A percentile compares a stretch with the other conserved stretches of the same genome.
Conservation (phyloP, 768 basidiomycete species). For the Mycena kentingensis region DNA sequence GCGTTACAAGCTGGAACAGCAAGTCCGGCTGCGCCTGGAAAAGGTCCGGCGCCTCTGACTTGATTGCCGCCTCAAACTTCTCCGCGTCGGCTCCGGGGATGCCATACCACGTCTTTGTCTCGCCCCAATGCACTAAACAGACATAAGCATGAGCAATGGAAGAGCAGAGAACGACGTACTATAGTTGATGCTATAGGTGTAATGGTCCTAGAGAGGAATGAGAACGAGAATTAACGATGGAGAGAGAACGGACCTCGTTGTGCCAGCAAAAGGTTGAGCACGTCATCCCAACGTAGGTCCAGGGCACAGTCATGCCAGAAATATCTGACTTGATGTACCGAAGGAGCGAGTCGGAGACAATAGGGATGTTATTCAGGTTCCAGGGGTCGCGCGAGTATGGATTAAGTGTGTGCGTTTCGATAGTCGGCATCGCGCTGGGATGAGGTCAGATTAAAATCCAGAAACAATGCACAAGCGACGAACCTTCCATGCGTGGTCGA, state of each 20-base stretch:
- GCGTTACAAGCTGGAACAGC: slow-evolving; percentile 94
- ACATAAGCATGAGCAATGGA: no score
- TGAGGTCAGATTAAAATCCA: no score
- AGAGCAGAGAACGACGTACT: slow-evolving; percentile 53
- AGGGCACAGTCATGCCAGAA: slow-evolving; percentile 98
- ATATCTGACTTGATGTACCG: slow-evolving; percentile 99
- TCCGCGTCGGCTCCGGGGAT: slow-evolving; percentile 95
- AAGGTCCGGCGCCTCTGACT: slow-evolving; percentile 92
- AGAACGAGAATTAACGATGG: slow-evolving; percentile 7
- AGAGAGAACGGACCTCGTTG: slow-evolving; percentile 79
- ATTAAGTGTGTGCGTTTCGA: slow-evolving; percentile 90
- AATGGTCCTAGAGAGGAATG: slow-evolving; percentile 73
- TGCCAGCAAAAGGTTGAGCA: slow-evolving; percentile 99
- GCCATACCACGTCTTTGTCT: slow-evolving; percentile 99
- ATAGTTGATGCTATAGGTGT: slow-evolving; percentile 94
- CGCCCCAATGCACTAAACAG: slow-evolving; percentile 99
- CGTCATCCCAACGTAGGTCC: slow-evolving; percentile 99
- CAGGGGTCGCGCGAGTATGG: slow-evolving; percentile 89
- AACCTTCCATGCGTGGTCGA: slow-evolving; percentile 97
- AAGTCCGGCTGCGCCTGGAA: slow-evolving; percentile 98
- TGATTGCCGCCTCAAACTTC: slow-evolving; percentile 95
- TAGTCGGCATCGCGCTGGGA: slow-evolving; percentile 87
- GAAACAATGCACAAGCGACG: no score
- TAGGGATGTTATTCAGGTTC: slow-evolving; percentile 98
- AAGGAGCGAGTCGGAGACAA: slow-evolving; percentile 87